Conservation (phyloP, 139 green algal genomes). For the Picochlorum sp. region DNA sequence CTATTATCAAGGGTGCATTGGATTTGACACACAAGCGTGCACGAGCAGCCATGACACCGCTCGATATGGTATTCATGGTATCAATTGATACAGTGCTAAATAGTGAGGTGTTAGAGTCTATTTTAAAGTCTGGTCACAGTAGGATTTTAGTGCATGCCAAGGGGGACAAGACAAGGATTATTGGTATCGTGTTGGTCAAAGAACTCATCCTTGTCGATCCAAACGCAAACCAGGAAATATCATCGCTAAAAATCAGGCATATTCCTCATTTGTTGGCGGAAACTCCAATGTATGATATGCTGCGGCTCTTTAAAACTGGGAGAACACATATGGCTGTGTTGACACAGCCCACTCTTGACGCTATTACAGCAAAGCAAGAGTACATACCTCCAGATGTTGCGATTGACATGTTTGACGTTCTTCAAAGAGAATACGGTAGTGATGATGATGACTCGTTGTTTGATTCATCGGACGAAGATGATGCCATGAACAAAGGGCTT, state of each 20-base stretch:
- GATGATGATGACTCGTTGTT: no score
- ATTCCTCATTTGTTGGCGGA: slow-evolving; percentile 37
- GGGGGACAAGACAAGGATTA: slow-evolving; percentile 31
- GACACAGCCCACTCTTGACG: slow-evolving; percentile 28
- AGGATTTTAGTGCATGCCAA: slow-evolving; percentile 69
- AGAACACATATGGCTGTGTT: slow-evolving; percentile 83
- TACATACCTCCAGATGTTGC: neutral
- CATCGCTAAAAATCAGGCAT: slow-evolving; percentile 28
- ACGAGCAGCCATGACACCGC: slow-evolving; percentile 60
- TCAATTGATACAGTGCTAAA: slow-evolving; percentile 52
- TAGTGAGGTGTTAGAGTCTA: slow-evolving; percentile 40
- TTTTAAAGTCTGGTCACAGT: slow-evolving; percentile 65
- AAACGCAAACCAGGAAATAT: slow-evolving; percentile 3
- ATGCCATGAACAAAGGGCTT: neutral
- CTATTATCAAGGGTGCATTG: slow-evolving; percentile 68
- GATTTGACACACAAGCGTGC: slow-evolving; percentile 83
- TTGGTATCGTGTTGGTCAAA: slow-evolving; percentile 81
- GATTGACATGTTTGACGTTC: neutral
- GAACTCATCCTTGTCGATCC: slow-evolving; percentile 57
- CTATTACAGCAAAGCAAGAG: neutral
- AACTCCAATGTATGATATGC: slow-evolving; percentile 77
- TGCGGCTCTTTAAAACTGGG: slow-evolving; percentile 85
- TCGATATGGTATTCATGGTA: slow-evolving; percentile 88
- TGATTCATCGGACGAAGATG: no score
- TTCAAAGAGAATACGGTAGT: slow-evolving; percentile 1